These are phyloP conservation scores for Orbilia brochopaga DNA, from an alignment of 2,329 filamentous ascomycete genomes.

Conservation along the genomic window DNA sequence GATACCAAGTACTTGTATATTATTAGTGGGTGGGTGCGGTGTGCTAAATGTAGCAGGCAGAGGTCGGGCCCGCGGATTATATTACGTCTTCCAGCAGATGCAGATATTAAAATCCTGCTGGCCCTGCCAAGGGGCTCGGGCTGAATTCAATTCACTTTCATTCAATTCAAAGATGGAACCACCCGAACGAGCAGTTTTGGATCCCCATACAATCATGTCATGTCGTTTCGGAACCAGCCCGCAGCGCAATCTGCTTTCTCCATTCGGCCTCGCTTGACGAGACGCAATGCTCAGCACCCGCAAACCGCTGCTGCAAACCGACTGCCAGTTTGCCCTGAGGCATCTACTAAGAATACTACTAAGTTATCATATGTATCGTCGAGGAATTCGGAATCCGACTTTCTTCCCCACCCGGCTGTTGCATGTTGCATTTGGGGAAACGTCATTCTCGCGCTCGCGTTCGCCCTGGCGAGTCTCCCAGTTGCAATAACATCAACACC, in stretches of 20 bases:
- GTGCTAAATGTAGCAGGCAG: slow-evolving; percentile 3
- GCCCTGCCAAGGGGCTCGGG: neutral
- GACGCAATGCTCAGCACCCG: no score
- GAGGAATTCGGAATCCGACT: no score
- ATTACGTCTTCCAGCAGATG: neutral
- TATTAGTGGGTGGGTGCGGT: neutral
- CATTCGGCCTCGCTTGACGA: no score
- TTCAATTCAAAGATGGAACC: neutral
- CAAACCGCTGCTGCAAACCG: no score
- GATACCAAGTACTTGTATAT: neutral
- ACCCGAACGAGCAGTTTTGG: neutral
- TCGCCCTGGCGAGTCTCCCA: slow-evolving; percentile 1
- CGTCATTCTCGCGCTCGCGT: neutral
- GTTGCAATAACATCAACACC: no score
- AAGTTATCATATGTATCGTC: no score
- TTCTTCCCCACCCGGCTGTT: no score
- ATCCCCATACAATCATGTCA: neutral
- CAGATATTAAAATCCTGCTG: neutral
- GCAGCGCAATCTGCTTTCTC: no score
- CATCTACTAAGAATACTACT: no score
- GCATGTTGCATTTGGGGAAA: no score
- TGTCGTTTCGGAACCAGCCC: no score
- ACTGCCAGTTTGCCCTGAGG: no score
- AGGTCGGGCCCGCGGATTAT: neutral
- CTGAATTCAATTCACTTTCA: neutral